Percentiles rank a stretch among this genome's conserved stretches.
phyloP scores from a whole-genome alignment of 2,329 filamentous ascomycete species.

The Paecilomyces sp. region DNA sequence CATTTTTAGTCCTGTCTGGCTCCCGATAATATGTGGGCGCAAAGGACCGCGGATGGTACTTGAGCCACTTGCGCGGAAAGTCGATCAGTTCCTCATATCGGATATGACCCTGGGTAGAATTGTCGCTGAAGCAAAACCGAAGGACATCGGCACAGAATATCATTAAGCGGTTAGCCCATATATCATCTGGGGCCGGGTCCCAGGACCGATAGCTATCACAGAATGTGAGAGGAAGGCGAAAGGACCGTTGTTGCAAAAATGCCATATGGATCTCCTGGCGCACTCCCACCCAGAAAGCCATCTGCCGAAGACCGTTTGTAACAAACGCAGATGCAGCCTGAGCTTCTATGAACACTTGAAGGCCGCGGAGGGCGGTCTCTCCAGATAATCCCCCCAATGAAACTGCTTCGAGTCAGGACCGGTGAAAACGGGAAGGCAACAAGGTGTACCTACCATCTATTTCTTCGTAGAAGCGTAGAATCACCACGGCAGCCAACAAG shows the following conservation, averaged over 20 bases:
- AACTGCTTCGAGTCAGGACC: constrained; percentile 6
- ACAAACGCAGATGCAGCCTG: constrained; percentile 3
- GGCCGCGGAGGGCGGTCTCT: constrained; percentile 9
- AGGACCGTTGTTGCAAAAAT: constrained; percentile 32
- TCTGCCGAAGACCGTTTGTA: constrained; percentile 26
- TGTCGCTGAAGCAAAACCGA: constrained; percentile 51
- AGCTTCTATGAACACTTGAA: constrained; percentile 3
- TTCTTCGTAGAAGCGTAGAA: constrained; percentile 52
- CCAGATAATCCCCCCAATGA: constrained; percentile 6
- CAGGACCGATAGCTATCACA: constrained; percentile 48
- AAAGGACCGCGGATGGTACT: constrained; percentile 13
- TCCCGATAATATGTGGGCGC: constrained; percentile 15
- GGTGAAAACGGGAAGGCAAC: constrained; percentile 7
- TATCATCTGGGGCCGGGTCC: constrained; percentile 43
- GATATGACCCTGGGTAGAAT: background rate
- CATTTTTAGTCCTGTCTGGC: constrained; percentile 9
- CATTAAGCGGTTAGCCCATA: constrained; percentile 56
- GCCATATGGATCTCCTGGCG: constrained; percentile 43
- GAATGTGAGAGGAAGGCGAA: constrained; percentile 47
- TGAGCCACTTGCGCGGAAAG: constrained; percentile 13
- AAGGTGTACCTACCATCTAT: constrained; percentile 42
- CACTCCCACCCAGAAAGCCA: constrained; percentile 38
- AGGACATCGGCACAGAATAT: constrained; percentile 58
- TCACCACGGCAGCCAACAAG: constrained; percentile 49
- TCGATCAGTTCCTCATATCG: constrained; percentile 11